phyloP scores from a whole-genome alignment of 495 filamentous ascomycete genomes.

The Penicillium silybi region DNA sequence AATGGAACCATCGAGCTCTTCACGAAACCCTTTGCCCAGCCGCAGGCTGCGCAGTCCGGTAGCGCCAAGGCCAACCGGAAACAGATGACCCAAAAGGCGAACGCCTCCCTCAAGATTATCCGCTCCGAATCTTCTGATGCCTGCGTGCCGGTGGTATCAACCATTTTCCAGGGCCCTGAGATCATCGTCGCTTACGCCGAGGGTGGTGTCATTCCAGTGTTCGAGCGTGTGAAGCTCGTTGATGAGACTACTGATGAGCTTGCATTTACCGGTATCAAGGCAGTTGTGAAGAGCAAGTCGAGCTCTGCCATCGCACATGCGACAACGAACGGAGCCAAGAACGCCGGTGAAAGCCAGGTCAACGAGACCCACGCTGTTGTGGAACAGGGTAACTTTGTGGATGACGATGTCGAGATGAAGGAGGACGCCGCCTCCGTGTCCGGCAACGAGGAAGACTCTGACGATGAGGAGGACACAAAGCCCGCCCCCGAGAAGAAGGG shows the following conservation, averaged over 20 bases:
- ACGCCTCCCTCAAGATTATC: slow-evolving; percentile 46
- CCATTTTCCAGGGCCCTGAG: slow-evolving; percentile 45
- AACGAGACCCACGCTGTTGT: slow-evolving; percentile 75
- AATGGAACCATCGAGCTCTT: slow-evolving; percentile 57
- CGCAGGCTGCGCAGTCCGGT: slow-evolving; percentile 22
- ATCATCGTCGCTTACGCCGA: slow-evolving; percentile 52
- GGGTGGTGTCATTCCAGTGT: slow-evolving; percentile 52
- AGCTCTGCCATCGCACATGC: slow-evolving; percentile 37
- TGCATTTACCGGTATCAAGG: slow-evolving; percentile 41
- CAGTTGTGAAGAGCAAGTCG: slow-evolving; percentile 44
- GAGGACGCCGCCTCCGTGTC: slow-evolving; percentile 40
- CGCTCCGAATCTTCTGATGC: slow-evolving; percentile 42
- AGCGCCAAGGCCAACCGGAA: slow-evolving; percentile 45
- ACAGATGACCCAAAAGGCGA: slow-evolving; percentile 48
- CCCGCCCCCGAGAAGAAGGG: slow-evolving; percentile 32
- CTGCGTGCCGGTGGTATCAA: slow-evolving; percentile 44
- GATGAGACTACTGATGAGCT: slow-evolving; percentile 46
- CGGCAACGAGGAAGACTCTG: slow-evolving; percentile 41
- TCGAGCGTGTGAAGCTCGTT: slow-evolving; percentile 52
- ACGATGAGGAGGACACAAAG: slow-evolving; percentile 39
- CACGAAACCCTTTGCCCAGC: slow-evolving; percentile 48
- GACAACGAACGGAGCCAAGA: slow-evolving; percentile 57
- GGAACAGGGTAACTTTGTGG: slow-evolving; percentile 34
- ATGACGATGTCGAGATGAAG: slow-evolving; percentile 50
- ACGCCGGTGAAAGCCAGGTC: slow-evolving; percentile 56